phyloP scores from a whole-genome alignment of 345 rosid genomes.

The Crucihimalaya himalaica region DNA sequence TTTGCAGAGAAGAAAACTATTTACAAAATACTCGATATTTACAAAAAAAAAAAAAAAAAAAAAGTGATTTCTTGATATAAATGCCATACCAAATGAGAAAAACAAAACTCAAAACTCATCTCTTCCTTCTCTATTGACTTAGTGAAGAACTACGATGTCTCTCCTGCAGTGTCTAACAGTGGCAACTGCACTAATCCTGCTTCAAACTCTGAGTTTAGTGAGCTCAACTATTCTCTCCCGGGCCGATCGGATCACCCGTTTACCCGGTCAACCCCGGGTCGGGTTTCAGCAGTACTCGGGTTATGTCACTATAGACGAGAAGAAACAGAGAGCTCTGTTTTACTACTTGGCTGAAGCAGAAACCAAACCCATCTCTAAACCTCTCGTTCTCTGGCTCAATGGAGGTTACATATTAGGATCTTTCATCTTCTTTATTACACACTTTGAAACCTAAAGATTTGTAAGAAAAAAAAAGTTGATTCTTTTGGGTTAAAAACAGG shows the following conservation, averaged over 20 bases:
- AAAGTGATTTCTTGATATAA: slow-evolving; percentile 18
- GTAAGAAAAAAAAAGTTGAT: not conserved
- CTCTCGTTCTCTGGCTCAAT: slow-evolving; percentile 96
- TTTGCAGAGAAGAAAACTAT: slow-evolving; percentile 20
- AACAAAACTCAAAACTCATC: not conserved
- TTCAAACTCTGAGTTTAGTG: slow-evolving; percentile 20
- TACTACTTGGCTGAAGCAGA: slow-evolving; percentile 97
- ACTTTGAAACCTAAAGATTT: not conserved
- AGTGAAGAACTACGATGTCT: not conserved
- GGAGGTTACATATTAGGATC: slow-evolving; percentile 58
- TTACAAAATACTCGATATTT: slow-evolving; percentile 21
- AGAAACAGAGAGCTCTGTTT: slow-evolving; percentile 77
- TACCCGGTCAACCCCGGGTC: slow-evolving; percentile 90
- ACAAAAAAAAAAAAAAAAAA: not conserved
- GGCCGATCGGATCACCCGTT: slow-evolving; percentile 50
- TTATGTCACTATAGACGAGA: slow-evolving; percentile 75
- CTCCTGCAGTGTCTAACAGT: not conserved
- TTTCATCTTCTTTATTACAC: not conserved
- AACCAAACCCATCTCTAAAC: slow-evolving; percentile 70
- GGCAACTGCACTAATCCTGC: slow-evolving; percentile 9
- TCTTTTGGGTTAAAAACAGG: slow-evolving; percentile 22
- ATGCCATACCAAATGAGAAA: slow-evolving; percentile 1
- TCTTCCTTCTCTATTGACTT: slow-evolving; percentile 1
- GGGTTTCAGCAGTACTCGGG: slow-evolving; percentile 81
- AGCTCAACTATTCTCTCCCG: not conserved